These are phyloP conservation scores for Ceratobasidium papillatum DNA, from an alignment of 1,284 basidiomycete genomes.

Conservation along the genomic window DNA sequence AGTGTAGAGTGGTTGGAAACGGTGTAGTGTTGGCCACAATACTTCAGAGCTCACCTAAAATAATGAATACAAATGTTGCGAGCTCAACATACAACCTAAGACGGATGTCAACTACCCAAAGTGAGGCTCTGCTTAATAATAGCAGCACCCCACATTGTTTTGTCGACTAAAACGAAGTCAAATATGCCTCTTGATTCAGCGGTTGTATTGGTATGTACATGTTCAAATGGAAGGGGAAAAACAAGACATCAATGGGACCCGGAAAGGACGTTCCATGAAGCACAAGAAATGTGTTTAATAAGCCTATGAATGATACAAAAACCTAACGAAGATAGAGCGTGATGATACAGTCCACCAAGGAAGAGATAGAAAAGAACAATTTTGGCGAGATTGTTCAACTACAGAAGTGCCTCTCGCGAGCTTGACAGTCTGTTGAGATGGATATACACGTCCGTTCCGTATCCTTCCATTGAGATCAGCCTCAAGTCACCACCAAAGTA, in stretches of 20 bases:
- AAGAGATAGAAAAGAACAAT: background rate
- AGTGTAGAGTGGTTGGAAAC: no score
- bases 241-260: background rate
- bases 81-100: no score
- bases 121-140: no score
- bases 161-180: no score
- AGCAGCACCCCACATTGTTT: no score
- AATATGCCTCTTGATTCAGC: background rate
- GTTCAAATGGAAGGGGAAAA: background rate
- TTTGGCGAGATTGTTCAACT: background rate
- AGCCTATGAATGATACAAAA: constrained; percentile 6
- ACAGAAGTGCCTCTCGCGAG: constrained; percentile 74
- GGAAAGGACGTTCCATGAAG: background rate
- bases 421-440: constrained; percentile 88
- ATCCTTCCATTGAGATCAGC: constrained; percentile 97
- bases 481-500: constrained; percentile 98
- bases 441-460: constrained; percentile 91
- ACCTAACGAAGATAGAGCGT: background rate
- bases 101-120: no score
- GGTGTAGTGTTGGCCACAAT: no score
- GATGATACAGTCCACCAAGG: constrained; percentile 14
- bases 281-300: background rate
- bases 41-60: no score
- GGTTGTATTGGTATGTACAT: background rate
- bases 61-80: no score